Conservation (phyloP, 202 grass and related monocot species). For the Brachypodium distachyon region DNA sequence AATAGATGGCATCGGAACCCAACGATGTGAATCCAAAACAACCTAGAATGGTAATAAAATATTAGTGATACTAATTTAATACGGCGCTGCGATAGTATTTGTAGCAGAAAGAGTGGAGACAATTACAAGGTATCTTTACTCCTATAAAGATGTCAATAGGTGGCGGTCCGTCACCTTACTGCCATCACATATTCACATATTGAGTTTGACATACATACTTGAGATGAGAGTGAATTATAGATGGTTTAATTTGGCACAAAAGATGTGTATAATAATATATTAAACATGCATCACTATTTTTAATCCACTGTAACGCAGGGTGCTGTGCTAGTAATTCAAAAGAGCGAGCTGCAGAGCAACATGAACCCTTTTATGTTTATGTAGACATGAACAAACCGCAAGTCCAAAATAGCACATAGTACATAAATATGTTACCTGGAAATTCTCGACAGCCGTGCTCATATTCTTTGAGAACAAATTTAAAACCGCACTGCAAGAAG, state of each 20-base stretch:
- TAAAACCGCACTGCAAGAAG: constrained; percentile 65
- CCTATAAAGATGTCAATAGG: no score
- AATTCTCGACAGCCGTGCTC: constrained; percentile 78
- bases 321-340: no score
- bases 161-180: no score
- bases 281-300: no score
- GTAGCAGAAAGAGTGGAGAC: neutral
- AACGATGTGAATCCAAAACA: constrained; percentile 94
- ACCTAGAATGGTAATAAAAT: constrained; percentile 32
- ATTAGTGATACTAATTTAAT: neutral
- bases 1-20: constrained; percentile 95
- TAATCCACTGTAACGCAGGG: no score
- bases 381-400: neutral
- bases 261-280: no score
- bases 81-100: neutral
- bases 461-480: constrained; percentile 98
- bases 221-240: no score
- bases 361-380: neutral
- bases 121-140: neutral
- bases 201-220: no score
- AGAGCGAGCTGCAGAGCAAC: no score
- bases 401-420: neutral
- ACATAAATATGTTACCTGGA: constrained; percentile 55
- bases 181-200: no score
- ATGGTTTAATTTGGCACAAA: no score